Percentiles rank a stretch among this genome's conserved stretches.
Evolutionary conservation across 352 stramenopile genomes (phyloP).

Genomic region (Pythium plurisporium): DNA sequence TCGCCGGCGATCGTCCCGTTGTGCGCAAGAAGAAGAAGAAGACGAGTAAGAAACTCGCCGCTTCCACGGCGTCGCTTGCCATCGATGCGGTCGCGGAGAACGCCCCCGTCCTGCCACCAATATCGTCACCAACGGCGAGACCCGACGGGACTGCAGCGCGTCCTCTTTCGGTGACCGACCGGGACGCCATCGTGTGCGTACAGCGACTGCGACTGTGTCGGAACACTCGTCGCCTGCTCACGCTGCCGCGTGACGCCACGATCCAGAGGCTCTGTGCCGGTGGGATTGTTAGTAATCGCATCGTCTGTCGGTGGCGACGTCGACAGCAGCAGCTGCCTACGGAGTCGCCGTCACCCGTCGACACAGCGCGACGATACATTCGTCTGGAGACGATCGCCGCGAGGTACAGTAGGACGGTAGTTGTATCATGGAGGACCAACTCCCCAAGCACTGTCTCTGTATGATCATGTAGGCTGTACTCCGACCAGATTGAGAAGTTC

Average conservation of each 20-base stretch:
- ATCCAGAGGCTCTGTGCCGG: neutral
- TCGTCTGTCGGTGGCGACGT: neutral
- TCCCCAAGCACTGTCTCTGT: too few relatives aligned
- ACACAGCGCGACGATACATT: neutral
- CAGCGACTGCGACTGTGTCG: neutral
- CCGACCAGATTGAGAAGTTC: too few relatives aligned
- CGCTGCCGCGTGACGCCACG: neutral
- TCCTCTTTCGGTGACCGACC: neutral
- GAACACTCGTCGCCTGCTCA: neutral
- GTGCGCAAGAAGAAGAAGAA: constrained; percentile 12
- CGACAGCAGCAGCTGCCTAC: neutral
- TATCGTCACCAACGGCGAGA: too few relatives aligned
- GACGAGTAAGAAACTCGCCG: neutral
- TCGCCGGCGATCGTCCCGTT: neutral
- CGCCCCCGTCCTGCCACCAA: too few relatives aligned
- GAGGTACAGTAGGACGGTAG: neutral
- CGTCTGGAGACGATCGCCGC: constrained; percentile 13
- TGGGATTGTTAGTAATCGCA: too few relatives aligned
- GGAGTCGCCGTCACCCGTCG: neutral
- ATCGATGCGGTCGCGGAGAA: neutral
- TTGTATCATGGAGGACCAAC: neutral
- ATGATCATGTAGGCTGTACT: too few relatives aligned
- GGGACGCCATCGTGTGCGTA: neutral
- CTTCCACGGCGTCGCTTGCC: neutral
- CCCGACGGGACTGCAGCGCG: too few relatives aligned